Percentiles rank a stretch among this genome's conserved stretches.
These are phyloP conservation scores for Tetrapyrgos nigripes DNA, from an alignment of 1,284 basidiomycete species.

Conservation along the genomic window DNA sequence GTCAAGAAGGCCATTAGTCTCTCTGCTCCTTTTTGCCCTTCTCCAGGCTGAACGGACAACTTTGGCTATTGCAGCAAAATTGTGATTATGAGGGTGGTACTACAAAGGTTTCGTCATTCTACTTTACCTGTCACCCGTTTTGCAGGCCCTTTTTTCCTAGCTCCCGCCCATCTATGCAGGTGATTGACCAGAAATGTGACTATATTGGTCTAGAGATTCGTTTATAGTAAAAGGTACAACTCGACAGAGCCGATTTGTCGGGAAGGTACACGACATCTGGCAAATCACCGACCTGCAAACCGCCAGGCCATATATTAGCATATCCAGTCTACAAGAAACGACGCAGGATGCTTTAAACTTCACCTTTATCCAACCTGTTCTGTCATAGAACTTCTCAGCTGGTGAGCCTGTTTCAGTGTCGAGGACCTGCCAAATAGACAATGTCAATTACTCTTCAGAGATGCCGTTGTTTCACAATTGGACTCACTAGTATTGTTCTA, in stretches of 20 bases:
- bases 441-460: not conserved
- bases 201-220: not conserved
- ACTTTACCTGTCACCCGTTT: no score
- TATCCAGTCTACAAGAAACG: not conserved
- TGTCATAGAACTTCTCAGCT: conserved; percentile 6
- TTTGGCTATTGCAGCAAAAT: no score
- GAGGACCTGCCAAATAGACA: not conserved
- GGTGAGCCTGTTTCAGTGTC: conserved; percentile 4
- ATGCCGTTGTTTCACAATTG: not conserved
- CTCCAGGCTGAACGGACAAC: no score
- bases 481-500: not conserved
- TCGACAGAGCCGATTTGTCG: not conserved
- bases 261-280: conserved; percentile 1
- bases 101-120: no score
- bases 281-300: conserved; percentile 2
- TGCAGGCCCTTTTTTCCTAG: no score
- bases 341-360: not conserved
- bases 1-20: no score
- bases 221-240: conserved; percentile 5
- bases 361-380: not conserved
- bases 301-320: no score
- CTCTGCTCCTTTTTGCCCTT: no score
- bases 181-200: no score
- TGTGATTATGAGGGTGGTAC: no score
- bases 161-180: no score